Evolutionary conservation across 768 basidiomycete genomes (phyloP), one percentile per base, ranked within the genome.

Genomic region (Mycena haematopus): DNA sequence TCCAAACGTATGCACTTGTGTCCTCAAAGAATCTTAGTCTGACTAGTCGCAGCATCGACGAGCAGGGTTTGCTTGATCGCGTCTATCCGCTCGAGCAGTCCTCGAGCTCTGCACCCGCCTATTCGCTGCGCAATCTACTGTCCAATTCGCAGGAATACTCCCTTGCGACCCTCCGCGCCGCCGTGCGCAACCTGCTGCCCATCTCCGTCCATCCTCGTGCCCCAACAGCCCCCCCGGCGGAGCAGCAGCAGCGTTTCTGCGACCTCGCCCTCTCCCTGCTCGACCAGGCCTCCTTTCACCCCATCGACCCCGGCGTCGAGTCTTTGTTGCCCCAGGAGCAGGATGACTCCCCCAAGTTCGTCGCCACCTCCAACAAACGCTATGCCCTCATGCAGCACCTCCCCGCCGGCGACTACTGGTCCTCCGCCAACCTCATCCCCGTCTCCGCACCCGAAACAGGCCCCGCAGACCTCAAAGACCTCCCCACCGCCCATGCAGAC

Each of bases 341-440:
- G 13, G 58, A 73, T 55, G 63, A 59, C 46, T 51, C 61, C 36
- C 22, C 51, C 8, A 63, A 55, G 51, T 25, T 68, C 71, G 24
- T 73, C 69, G 67, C 77, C 67, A 60, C 75, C 47, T 65, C 75
- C 63, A 67, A 76, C 63, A 77, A 74, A 47, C 84, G 82, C 56
- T 93, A 89, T 74, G 92, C 93, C 3, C 84, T 95, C 49, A 81
- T 93, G 66, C 92, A 95, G 69, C 88, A 86, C 61, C 79, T 95
- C 8, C 91, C 93, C 0, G 82, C 80, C 1, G 91, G 87, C 40
- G 88, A 89, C 61, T 92, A 86, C 79, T 95, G 91, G 88, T 82
- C 91, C 17, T 92, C 92, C 27, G 82, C 88, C 56, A 83, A 80
- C 69, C 80, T 85, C 22, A 73, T 80, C 31, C 52, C 45, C 73